These are phyloP conservation scores for Fraxinus greggii DNA, from an alignment of 305 asterid genomes.

Conservation along the genomic window DNA sequence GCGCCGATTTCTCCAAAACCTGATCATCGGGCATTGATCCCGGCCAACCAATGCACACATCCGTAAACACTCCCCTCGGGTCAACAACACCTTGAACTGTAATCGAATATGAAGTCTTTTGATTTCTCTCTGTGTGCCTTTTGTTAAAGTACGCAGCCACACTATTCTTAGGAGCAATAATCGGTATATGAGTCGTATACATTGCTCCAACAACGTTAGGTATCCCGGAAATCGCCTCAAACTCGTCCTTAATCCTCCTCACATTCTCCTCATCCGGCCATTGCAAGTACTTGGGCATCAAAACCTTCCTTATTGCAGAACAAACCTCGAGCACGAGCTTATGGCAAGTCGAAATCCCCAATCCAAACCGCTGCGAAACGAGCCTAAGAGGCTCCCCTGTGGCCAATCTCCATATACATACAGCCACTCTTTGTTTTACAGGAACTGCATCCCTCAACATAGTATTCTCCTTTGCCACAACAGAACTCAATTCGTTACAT, in stretches of 20 bases:
- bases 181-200: slow-evolving; percentile 93
- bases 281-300: slow-evolving; percentile 79
- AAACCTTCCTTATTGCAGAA: slow-evolving; percentile 67
- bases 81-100: slow-evolving; percentile 94
- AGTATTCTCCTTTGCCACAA: slow-evolving; percentile 81
- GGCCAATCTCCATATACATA: slow-evolving; percentile 94
- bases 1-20: slow-evolving; percentile 83
- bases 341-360: slow-evolving; percentile 93
- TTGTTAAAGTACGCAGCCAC: slow-evolving; percentile 82
- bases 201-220: slow-evolving; percentile 82
- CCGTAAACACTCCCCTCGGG: slow-evolving; percentile 72
- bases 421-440: slow-evolving; percentile 83
- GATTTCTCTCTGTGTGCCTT: slow-evolving; percentile 88
- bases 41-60: slow-evolving; percentile 90
- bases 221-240: slow-evolving; percentile 61
- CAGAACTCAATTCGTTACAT: slow-evolving; percentile 69
- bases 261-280: slow-evolving; percentile 71
- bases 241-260: slow-evolving; percentile 43
- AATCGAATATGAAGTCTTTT: slow-evolving; percentile 82
- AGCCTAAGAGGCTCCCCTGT: slow-evolving; percentile 91
- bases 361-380: slow-evolving; percentile 80
- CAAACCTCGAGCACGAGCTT: slow-evolving; percentile 93
- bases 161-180: slow-evolving; percentile 87
- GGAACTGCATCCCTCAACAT: slow-evolving; percentile 93
- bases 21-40: slow-evolving; percentile 97